A percentile compares a stretch with the other conserved stretches of the same genome.
phyloP scores from a whole-genome alignment of 1,284 basidiomycete genomes.

The Tremellales sp. region DNA sequence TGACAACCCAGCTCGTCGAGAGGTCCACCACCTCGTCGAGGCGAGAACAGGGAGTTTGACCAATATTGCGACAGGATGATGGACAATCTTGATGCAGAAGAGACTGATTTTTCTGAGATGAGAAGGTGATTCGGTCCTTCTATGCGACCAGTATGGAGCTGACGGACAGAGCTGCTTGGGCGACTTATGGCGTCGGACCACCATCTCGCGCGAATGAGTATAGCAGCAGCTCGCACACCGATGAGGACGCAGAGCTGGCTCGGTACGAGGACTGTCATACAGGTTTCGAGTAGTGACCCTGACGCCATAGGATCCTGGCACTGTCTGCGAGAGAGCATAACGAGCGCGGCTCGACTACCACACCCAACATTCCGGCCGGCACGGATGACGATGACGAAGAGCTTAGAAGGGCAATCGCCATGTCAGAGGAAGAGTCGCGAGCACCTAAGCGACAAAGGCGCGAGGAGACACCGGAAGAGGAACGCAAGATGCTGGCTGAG shows the following conservation, averaged over 20 bases:
- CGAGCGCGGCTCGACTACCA: not conserved
- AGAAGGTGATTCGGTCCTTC: constrained; percentile 20
- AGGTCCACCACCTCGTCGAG: constrained; percentile 17
- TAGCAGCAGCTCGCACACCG: not conserved
- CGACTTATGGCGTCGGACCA: constrained; percentile 32
- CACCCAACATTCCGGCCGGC: constrained; percentile 1
- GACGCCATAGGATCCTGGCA: constrained; percentile 27
- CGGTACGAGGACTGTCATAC: constrained; percentile 24
- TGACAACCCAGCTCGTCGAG: too few relatives aligned
- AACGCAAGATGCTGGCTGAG: constrained; percentile 36
- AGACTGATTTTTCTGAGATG: constrained; percentile 23
- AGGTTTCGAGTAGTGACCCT: too few relatives aligned
- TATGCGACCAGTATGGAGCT: constrained; percentile 6
- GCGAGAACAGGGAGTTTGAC: constrained; percentile 35
- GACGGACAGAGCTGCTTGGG: constrained; percentile 35
- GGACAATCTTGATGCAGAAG: constrained; percentile 15
- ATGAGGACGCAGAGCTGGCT: constrained; percentile 37
- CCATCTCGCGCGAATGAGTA: constrained; percentile 1
- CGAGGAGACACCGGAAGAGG: constrained; percentile 40
- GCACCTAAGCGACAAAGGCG: constrained; percentile 25
- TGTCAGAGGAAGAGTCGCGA: constrained; percentile 24
- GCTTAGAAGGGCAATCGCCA: constrained; percentile 18
- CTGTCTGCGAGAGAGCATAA: constrained; percentile 23
- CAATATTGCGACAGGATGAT: constrained; percentile 17
- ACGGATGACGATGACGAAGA: constrained; percentile 36